These are phyloP conservation scores for Boletus vinaceobasis DNA, from an alignment of 768 basidiomycete genomes.

Conservation along the genomic window DNA sequence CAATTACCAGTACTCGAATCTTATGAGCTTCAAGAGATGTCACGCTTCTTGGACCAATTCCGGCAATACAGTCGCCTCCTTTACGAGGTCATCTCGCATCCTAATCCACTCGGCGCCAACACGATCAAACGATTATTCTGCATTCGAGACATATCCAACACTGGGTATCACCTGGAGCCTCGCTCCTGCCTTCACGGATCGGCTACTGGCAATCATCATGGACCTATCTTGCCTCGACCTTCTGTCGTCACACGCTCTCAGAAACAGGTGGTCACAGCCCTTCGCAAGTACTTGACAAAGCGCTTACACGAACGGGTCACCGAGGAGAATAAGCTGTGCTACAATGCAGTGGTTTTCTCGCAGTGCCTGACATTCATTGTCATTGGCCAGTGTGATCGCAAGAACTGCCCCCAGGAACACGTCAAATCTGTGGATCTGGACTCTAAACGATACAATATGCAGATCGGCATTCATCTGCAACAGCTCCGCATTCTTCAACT, in stretches of 20 bases:
- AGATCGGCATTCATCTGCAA: conserved; percentile 44
- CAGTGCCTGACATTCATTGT: conserved; percentile 34
- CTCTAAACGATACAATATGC: conserved; percentile 35
- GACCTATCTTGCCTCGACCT: neutral
- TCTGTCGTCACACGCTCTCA: conserved; percentile 18
- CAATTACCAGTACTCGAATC: conserved; percentile 15
- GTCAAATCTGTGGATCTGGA: conserved; percentile 21
- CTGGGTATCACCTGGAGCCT: conserved; percentile 2
- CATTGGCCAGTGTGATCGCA: conserved; percentile 27
- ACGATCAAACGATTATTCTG: conserved; percentile 29
- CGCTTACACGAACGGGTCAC: conserved; percentile 29
- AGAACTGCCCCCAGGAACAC: conserved; percentile 37
- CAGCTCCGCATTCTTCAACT: conserved; percentile 47
- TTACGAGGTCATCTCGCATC: neutral
- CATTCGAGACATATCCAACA: conserved; percentile 4
- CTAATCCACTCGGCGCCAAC: neutral
- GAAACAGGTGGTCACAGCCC: conserved; percentile 16
- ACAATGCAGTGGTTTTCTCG: conserved; percentile 30
- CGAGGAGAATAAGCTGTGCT: conserved; percentile 33
- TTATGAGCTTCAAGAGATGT: conserved; percentile 16
- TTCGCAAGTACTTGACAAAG: conserved; percentile 22
- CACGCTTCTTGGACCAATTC: conserved; percentile 1
- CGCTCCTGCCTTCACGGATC: conserved; percentile 7
- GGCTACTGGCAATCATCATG: neutral
- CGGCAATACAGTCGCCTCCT: conserved; percentile 2